phyloP scores from a whole-genome alignment of 768 basidiomycete species.

The Termitomyces titanicus region DNA sequence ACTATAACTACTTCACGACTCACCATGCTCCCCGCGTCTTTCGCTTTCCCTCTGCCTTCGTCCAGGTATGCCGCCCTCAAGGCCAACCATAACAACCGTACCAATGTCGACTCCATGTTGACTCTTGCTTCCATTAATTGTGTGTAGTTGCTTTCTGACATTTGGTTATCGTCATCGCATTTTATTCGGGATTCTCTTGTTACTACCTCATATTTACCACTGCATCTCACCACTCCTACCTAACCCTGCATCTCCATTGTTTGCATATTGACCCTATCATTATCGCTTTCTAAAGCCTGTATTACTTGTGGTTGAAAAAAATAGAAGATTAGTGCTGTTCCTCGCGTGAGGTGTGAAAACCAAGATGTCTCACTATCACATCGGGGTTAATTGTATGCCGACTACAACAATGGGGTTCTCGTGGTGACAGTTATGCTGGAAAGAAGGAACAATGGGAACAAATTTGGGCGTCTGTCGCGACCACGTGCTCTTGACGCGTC shows the following conservation, averaged over 20 bases:
- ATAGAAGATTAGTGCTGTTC: background rate
- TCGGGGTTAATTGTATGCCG: background rate
- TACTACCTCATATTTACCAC: background rate
- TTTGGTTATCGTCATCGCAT: constrained; percentile 22
- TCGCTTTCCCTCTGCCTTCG: background rate
- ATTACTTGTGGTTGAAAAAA: background rate
- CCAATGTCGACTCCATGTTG: constrained; percentile 19
- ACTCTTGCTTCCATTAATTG: constrained; percentile 40
- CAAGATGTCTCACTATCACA: background rate
- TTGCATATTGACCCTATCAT: constrained; percentile 12
- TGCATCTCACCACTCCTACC: constrained; percentile 5
- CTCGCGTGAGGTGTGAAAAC: background rate
- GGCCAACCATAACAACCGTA: background rate
- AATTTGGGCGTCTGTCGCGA: constrained; percentile 36
- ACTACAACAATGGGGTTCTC: constrained; percentile 12
- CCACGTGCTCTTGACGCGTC: constrained; percentile 45
- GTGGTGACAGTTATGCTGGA: background rate
- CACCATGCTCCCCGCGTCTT: constrained; percentile 2
- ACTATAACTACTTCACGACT: constrained; percentile 11
- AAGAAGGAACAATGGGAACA: constrained; percentile 10
- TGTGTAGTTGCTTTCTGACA: constrained; percentile 57
- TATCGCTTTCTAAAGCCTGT: constrained; percentile 10
- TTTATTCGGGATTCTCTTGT: constrained; percentile 6
- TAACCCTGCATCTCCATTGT: constrained; percentile 5
- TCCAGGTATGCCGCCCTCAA: background rate